A percentile compares a stretch with the other conserved stretches of the same genome.
Evolutionary conservation across 2,329 filamentous ascomycete species (phyloP).

Genomic region (Orbilia ellipsospora): DNA sequence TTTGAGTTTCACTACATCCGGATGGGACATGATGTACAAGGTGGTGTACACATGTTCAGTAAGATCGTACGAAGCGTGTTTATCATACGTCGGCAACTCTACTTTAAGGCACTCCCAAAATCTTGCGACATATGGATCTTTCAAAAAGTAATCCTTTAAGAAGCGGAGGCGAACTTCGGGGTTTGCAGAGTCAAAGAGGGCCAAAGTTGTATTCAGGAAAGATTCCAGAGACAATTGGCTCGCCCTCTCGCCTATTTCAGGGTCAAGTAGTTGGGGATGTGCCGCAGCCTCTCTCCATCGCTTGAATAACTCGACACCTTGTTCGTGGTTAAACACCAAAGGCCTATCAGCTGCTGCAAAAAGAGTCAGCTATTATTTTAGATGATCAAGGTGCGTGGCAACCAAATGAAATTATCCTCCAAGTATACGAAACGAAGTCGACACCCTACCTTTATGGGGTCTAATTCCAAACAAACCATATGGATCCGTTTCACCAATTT

Average conservation of each 20-base stretch:
- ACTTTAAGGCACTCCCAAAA: slow-evolving; percentile 37
- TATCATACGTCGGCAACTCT: slow-evolving; percentile 25
- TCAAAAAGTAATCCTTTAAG: slow-evolving; percentile 29
- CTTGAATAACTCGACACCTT: slow-evolving; percentile 10
- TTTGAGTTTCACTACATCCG: slow-evolving; percentile 14
- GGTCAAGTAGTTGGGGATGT: slow-evolving; percentile 9
- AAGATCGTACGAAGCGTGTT: slow-evolving; percentile 9
- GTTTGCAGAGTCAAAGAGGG: slow-evolving; percentile 16
- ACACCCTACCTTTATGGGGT: not conserved
- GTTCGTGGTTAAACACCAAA: slow-evolving; percentile 5
- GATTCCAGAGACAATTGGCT: slow-evolving; percentile 24
- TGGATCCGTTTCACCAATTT: not conserved
- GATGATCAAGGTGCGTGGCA: not conserved
- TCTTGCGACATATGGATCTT: slow-evolving; percentile 22
- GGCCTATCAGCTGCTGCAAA: not conserved
- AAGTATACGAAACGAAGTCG: too few relatives aligned
- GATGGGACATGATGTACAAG: slow-evolving; percentile 38
- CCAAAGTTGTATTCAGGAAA: slow-evolving; percentile 25
- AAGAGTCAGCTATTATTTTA: not conserved
- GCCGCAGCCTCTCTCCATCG: slow-evolving; percentile 18
- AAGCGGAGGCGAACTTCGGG: slow-evolving; percentile 19
- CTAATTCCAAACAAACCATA: slow-evolving; percentile 7
- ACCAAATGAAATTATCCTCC: not conserved
- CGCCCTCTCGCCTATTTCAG: slow-evolving; percentile 22
- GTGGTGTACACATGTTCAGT: slow-evolving; percentile 31